Conservation (phyloP, 257 asterid species). For the Przewalskia tangutica region DNA sequence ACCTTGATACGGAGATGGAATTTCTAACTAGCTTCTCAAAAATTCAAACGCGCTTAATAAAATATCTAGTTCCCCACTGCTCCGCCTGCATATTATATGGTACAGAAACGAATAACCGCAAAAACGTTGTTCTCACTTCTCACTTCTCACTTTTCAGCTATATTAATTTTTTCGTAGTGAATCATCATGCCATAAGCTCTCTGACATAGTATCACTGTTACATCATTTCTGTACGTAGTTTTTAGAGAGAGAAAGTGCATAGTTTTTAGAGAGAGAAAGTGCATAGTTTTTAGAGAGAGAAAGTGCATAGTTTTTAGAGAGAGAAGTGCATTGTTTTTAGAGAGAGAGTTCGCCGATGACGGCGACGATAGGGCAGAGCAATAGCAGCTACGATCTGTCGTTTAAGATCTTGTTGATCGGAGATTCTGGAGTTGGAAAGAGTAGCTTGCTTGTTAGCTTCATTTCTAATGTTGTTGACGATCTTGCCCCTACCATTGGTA, state of each 20-base stretch:
- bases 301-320: background rate
- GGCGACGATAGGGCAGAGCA: background rate
- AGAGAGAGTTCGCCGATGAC: background rate
- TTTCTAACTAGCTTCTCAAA: too few relatives aligned
- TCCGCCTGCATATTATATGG: too few relatives aligned
- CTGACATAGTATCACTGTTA: background rate
- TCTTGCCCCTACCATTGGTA: slow-evolving; percentile 15
- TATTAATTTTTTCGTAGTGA: background rate
- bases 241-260: background rate
- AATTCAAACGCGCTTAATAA: too few relatives aligned
- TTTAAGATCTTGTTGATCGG: slow-evolving; percentile 14
- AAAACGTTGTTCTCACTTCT: slow-evolving; percentile 18
- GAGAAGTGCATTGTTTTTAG: background rate
- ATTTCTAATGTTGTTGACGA: slow-evolving; percentile 8
- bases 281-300: background rate
- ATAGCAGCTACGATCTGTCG: slow-evolving; percentile 8
- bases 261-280: background rate
- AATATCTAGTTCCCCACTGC: too few relatives aligned
- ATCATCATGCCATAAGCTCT: slow-evolving; percentile 18
- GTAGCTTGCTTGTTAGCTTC: slow-evolving; percentile 11
- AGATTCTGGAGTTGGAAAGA: slow-evolving; percentile 14
- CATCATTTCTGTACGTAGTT: background rate
- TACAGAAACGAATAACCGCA: slow-evolving; percentile 17
- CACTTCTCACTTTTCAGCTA: background rate
- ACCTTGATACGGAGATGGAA: too few relatives aligned